phyloP scores from a whole-genome alignment of 805 yeast genomes.

The Cyberlindnera americana region DNA sequence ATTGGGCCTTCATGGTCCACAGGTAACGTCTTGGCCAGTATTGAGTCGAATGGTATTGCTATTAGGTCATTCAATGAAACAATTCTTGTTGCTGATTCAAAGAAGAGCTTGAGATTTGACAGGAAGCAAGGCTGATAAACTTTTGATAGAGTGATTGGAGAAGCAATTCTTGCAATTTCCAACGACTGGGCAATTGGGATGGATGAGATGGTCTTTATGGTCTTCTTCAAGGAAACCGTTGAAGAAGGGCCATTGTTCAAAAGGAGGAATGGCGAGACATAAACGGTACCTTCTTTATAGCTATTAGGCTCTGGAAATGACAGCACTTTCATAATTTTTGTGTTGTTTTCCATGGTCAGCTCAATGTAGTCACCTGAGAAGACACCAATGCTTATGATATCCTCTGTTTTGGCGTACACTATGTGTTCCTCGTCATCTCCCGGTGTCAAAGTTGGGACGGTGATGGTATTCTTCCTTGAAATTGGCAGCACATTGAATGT shows the following conservation, averaged over 20 bases:
- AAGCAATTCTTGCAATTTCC: constrained; percentile 61
- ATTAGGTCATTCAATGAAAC: constrained; percentile 64
- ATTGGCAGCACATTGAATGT: constrained; percentile 3
- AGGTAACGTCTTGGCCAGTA: constrained; percentile 48
- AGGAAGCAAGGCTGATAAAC: constrained; percentile 58
- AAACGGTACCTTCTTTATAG: constrained; percentile 37
- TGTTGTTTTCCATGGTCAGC: constrained; percentile 19
- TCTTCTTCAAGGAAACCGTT: constrained; percentile 17
- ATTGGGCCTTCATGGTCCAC: constrained; percentile 16
- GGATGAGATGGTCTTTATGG: constrained; percentile 18
- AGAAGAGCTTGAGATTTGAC: constrained; percentile 55
- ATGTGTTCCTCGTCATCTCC: constrained; percentile 44
- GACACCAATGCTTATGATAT: constrained; percentile 53
- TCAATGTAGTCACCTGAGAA: constrained; percentile 67
- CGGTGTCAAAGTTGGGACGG: constrained; percentile 1
- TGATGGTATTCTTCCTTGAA: constrained; percentile 1
- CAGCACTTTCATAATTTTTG: constrained; percentile 34
- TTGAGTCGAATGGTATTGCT: constrained; percentile 73
- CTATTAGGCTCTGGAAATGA: constrained; percentile 64
- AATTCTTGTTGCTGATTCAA: constrained; percentile 55
- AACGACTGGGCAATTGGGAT: constrained; percentile 57
- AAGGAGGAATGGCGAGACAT: constrained; percentile 61
- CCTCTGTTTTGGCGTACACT: constrained; percentile 44
- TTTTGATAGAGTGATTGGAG: constrained; percentile 65
- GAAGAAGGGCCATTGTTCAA: constrained; percentile 43